Evolutionary conservation across 257 asterid genomes (phyloP), one percentile per base, ranked within the genome.

Genomic region (Datura wrightii): DNA sequence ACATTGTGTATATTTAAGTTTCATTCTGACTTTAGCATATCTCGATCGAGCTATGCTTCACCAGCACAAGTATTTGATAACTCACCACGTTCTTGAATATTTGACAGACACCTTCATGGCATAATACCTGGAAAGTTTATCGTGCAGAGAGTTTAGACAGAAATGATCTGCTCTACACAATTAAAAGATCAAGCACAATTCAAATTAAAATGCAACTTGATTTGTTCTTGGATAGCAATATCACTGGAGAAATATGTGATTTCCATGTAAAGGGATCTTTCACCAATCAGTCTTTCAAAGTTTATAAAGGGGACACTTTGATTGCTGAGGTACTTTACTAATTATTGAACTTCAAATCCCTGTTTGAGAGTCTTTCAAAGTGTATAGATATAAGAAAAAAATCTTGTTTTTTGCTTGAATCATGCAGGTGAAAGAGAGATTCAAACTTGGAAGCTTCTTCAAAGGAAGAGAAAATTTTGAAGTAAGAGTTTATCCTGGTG

Each of bases 401-500:
- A 3, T 0, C 15, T 6, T 5, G 6, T 34, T 9, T 54, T 76
- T 76, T 24, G 41, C 62, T 59, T 58, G 48, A 48, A 52, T 15
- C 34, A 50, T 86, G 86, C 76, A 90, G 94, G 92, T 89, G 11
- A 89, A 85, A 82, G 90, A 90, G 79, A 89, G 52, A 67, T 84
- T 83, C 88, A 88, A 79, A 67, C 67, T 87, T 83, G 88, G 87
- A 79, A 89, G 85, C 85, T 46, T 88, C 82, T 70, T 83, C 53
- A 83, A 83, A 78, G 86, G 86, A 41, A 85, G 79, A 84, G 90
- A 87, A 16, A 88, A 69, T 19, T 88, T 89, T 84, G 90, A 88
- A 86, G 90, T 88, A 65, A 89, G 91, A 88, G 87, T 92, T n/a
- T 90, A 89, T 84, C 92, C 93, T 50, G 93, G 92, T 52, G 80